Percentiles rank a stretch among this genome's conserved stretches.
Evolutionary conservation across 1,139 yeast species (phyloP).

Genomic region (Groenewaldozyma sp.): DNA sequence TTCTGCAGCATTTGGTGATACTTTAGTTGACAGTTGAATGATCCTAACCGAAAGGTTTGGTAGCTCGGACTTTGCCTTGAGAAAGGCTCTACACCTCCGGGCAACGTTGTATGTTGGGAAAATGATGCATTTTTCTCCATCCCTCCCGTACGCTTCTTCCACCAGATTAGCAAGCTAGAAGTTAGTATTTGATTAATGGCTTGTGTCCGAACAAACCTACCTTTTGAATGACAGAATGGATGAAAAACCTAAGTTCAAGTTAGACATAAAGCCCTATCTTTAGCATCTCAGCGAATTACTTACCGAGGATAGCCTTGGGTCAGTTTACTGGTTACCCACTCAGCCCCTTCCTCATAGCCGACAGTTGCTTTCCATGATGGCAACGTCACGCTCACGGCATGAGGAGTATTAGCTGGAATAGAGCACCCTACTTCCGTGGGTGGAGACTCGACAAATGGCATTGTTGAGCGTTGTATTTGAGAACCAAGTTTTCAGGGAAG

Average conservation of each 20-base stretch:
- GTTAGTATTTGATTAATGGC: not conserved
- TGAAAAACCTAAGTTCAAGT: slow-evolving; percentile 46
- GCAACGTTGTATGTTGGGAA: slow-evolving; percentile 77
- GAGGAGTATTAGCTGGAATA: slow-evolving; percentile 81
- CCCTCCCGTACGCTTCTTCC: slow-evolving; percentile 59
- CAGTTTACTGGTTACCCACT: slow-evolving; percentile 75
- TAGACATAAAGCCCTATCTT: not conserved
- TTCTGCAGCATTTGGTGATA: slow-evolving; percentile 38
- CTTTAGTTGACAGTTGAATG: slow-evolving; percentile 68
- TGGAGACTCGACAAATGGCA: slow-evolving; percentile 23
- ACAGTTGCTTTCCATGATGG: slow-evolving; percentile 94
- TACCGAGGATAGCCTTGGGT: slow-evolving; percentile 70
- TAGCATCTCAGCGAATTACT: slow-evolving; percentile 5
- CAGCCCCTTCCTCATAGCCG: slow-evolving; percentile 85
- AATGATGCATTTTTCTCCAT: slow-evolving; percentile 61
- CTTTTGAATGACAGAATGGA: slow-evolving; percentile 63
- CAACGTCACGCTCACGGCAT: slow-evolving; percentile 86
- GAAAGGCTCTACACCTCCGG: slow-evolving; percentile 73
- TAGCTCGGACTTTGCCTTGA: slow-evolving; percentile 33
- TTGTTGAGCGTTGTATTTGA: slow-evolving; percentile 5
- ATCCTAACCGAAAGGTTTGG: slow-evolving; percentile 47
- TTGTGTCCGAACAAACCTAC: slow-evolving; percentile 33
- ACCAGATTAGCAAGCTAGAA: slow-evolving; percentile 19
- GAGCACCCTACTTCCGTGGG: slow-evolving; percentile 61
- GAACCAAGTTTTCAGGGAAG: no score